A percentile compares a stretch with the other conserved stretches of the same genome.
phyloP scores from a whole-genome alignment of 163 green algal genomes.

The Scenedesmus sp. region DNA sequence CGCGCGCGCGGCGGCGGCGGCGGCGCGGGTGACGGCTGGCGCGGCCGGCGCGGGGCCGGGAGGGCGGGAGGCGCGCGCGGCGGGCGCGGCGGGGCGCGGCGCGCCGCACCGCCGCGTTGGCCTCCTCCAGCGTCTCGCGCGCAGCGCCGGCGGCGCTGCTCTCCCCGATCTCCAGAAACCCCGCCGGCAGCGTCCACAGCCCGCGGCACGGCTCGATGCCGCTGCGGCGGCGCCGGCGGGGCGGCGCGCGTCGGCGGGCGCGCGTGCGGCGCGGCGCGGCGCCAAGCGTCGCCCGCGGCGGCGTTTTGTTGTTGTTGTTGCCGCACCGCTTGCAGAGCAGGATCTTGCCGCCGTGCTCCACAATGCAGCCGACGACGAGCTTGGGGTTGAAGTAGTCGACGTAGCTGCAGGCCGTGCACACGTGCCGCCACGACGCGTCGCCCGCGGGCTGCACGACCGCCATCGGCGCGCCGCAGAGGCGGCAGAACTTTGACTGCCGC shows the following conservation, averaged over 20 bases:
- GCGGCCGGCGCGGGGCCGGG: too few relatives aligned
- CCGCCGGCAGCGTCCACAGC: slow-evolving; percentile 89
- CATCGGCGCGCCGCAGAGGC: slow-evolving; percentile 72
- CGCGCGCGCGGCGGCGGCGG: too few relatives aligned
- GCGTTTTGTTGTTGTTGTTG: too few relatives aligned
- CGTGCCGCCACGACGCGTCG: slow-evolving; percentile 71
- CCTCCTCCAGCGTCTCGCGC: slow-evolving; percentile 90
- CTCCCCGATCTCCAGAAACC: slow-evolving; percentile 82
- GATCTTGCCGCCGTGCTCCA: slow-evolving; percentile 84
- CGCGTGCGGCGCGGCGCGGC: too few relatives aligned
- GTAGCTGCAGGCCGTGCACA: slow-evolving; percentile 71
- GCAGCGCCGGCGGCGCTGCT: slow-evolving; percentile 64
- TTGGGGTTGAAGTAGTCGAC: slow-evolving; percentile 91
- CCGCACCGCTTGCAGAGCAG: slow-evolving; percentile 75
- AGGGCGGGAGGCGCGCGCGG: too few relatives aligned
- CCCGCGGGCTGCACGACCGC: slow-evolving; percentile 54
- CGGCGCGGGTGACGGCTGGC: too few relatives aligned
- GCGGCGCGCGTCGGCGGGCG: too few relatives aligned
- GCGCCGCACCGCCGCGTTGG: slow-evolving; percentile 47
- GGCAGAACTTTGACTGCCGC: slow-evolving; percentile 47
- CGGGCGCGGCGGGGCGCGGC: too few relatives aligned
- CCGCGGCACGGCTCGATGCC: slow-evolving; percentile 89
- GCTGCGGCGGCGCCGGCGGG: too few relatives aligned
- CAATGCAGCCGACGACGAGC: slow-evolving; percentile 86
- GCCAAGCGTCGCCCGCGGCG: background rate